Conservation (phyloP, 768 basidiomycete genomes). For the Rhodotorula paludigena region DNA sequence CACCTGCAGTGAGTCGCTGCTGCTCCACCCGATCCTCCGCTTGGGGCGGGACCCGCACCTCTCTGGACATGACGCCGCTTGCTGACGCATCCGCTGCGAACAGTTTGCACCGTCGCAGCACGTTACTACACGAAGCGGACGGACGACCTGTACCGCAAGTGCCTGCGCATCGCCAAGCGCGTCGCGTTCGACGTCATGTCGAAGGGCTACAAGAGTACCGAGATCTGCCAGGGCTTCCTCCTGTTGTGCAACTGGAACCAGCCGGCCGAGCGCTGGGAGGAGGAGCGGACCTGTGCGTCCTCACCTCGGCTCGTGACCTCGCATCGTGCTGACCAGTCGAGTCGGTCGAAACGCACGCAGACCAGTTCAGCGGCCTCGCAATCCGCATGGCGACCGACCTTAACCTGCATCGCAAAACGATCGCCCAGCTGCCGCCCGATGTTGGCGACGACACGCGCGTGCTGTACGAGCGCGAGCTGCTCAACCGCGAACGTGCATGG, state of each 20-base stretch:
- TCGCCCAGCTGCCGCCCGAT: constrained; percentile 55
- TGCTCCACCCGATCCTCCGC: background rate
- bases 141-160: constrained; percentile 66
- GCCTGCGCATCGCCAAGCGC: constrained; percentile 54
- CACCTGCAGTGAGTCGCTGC: constrained; percentile 67
- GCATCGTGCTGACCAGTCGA: no score
- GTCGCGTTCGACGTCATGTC: constrained; percentile 62
- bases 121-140: constrained; percentile 78
- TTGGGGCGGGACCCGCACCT: no score
- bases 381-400: constrained; percentile 89
- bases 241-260: constrained; percentile 84
- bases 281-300: constrained; percentile 87
- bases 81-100: background rate
- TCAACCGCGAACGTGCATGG: constrained; percentile 95
- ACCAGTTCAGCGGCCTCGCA: constrained; percentile 40
- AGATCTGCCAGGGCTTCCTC: constrained; percentile 70
- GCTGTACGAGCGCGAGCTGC: constrained; percentile 67
- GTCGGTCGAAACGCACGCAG: background rate
- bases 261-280: constrained; percentile 92
- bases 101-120: constrained; percentile 91
- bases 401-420: constrained; percentile 85
- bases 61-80: no score
- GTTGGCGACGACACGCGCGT: constrained; percentile 70
- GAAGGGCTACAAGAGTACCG: constrained; percentile 63
- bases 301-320: no score